Evolutionary conservation across 2,329 filamentous ascomycete genomes (phyloP).

Genomic region (Diplodia scrobiculata): DNA sequence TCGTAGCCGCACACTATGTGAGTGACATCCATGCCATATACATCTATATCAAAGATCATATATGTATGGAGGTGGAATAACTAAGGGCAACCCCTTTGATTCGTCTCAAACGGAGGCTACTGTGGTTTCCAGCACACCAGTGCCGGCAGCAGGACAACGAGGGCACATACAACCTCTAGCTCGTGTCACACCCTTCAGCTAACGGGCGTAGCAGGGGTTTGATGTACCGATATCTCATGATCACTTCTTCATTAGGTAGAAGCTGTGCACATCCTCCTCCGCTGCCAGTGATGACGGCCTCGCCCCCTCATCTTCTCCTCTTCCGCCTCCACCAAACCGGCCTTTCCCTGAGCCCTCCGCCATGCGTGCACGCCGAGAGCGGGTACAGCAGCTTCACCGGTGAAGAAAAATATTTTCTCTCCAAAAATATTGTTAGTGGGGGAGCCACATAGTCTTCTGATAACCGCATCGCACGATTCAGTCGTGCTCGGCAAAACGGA

Average conservation of each 20-base stretch:
- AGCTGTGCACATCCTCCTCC: conserved; percentile 1
- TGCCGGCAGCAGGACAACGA: conserved; percentile 2
- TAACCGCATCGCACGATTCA: conserved; percentile 20
- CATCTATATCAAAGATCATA: conserved; percentile 3
- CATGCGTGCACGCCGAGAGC: not conserved
- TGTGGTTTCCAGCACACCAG: not conserved
- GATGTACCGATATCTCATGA: conserved; percentile 7
- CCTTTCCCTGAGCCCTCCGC: not conserved
- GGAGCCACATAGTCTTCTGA: not conserved
- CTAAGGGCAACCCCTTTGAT: not conserved
- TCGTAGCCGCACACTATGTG: conserved; percentile 9
- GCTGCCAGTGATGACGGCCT: not conserved
- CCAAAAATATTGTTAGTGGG: conserved; percentile 4
- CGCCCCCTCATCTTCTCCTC: not conserved
- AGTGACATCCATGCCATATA: not conserved
- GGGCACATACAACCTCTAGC: not conserved
- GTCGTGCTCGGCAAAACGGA: conserved; percentile 2
- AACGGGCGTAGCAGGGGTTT: conserved; percentile 11
- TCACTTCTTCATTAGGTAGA: conserved; percentile 22
- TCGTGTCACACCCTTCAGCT: not conserved
- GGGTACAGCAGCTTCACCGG: not conserved
- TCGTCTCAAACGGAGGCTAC: not conserved
- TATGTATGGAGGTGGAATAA: not conserved
- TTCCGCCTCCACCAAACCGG: not conserved
- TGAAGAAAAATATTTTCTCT: conserved; percentile 3